Conservation (phyloP, 2,329 filamentous ascomycete species). For the Daldinia eschscholtzii region DNA sequence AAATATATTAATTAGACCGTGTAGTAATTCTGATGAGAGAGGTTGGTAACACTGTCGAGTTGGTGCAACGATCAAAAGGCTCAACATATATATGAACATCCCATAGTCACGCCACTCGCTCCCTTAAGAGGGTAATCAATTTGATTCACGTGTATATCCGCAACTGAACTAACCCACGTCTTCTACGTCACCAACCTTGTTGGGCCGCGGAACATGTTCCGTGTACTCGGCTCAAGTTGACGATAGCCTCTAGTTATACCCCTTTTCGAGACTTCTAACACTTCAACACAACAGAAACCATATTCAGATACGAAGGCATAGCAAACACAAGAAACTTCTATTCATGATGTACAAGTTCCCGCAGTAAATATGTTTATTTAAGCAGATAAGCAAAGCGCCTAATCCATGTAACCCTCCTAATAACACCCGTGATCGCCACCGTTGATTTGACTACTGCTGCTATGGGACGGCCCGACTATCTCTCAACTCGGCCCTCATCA, state of each 20-base stretch:
- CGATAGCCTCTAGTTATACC: not conserved
- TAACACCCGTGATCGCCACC: constrained; percentile 8
- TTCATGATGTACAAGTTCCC: not conserved
- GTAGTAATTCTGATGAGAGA: constrained; percentile 6
- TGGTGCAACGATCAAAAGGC: constrained; percentile 14
- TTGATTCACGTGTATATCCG: not conserved
- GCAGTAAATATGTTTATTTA: not conserved
- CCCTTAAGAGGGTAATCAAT: not conserved
- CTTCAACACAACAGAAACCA: not conserved
- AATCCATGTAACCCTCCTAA: constrained; percentile 1
- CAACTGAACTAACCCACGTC: not conserved
- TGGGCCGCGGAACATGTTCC: not conserved
- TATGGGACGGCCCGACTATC: not conserved
- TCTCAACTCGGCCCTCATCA: constrained; percentile 6
- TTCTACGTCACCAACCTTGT: not conserved
- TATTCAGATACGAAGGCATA: too few species aligned
- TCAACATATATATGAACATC: constrained; percentile 13
- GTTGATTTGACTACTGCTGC: constrained; percentile 7
- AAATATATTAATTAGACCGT: not conserved
- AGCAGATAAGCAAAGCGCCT: constrained; percentile 4
- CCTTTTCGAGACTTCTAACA: not conserved
- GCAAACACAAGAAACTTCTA: not conserved
- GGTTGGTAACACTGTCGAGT: constrained; percentile 22
- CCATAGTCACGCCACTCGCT: not conserved
- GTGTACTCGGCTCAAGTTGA: not conserved